These are phyloP conservation scores for Digitaria exilis DNA, from an alignment of 202 grass and related monocot species.

Conservation along the genomic window DNA sequence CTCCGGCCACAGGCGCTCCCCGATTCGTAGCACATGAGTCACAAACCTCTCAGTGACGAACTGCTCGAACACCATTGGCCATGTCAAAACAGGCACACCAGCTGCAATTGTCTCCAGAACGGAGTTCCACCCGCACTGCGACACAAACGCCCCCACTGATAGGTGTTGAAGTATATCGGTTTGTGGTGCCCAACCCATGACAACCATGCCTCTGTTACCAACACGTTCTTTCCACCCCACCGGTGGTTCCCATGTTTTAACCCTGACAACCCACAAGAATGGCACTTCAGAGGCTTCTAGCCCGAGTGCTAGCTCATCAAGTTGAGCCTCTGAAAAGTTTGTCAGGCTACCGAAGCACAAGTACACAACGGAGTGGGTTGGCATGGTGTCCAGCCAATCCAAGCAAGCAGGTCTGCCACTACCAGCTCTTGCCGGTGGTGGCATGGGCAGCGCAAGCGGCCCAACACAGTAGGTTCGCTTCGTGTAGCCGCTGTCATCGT, in stretches of 20 bases:
- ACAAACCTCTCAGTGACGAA: constrained; percentile 48
- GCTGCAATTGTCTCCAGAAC: constrained; percentile 49
- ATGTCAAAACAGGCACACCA: constrained; percentile 62
- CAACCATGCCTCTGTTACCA: constrained; percentile 23
- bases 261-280: constrained; percentile 30
- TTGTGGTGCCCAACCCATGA: constrained; percentile 45
- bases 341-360: constrained; percentile 43
- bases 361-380: constrained; percentile 19
- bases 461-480: constrained; percentile 27
- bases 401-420: background rate
- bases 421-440: too few species aligned
- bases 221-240: constrained; percentile 31
- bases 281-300: constrained; percentile 24
- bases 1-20: constrained; percentile 7
- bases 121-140: constrained; percentile 74
- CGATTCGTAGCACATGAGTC: constrained; percentile 39
- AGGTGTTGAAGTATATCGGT: constrained; percentile 40
- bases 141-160: constrained; percentile 54
- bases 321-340: constrained; percentile 11
- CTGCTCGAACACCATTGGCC: constrained; percentile 69
- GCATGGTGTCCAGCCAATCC: constrained; percentile 34
- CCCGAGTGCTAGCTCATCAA: constrained; percentile 42
- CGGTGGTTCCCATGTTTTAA: too few species aligned
- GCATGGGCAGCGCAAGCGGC: background rate
- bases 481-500: too few species aligned